Conservation (phyloP, 1,284 basidiomycete species). For the Boletellus dicymbophilus region DNA sequence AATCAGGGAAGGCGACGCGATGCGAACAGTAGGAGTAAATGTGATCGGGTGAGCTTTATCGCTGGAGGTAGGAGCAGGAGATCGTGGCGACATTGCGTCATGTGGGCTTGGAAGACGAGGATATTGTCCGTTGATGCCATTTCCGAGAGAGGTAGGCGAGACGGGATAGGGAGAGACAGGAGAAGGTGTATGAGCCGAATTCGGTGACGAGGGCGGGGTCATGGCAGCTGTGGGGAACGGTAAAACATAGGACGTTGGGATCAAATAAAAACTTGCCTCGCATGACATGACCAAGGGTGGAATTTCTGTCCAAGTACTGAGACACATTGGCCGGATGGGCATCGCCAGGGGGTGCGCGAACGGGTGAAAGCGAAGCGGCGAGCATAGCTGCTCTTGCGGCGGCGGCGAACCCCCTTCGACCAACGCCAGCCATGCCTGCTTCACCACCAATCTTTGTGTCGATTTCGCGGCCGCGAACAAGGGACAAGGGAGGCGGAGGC, state of each 20-base stretch:
- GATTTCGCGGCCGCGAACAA: constrained; percentile 17
- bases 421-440: constrained; percentile 90
- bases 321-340: constrained; percentile 46
- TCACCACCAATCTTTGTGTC: constrained; percentile 78
- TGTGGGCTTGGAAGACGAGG: constrained; percentile 24
- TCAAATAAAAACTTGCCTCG: constrained; percentile 38
- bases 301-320: constrained; percentile 53
- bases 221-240: constrained; percentile 27
- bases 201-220: constrained; percentile 49
- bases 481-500: constrained; percentile 19
- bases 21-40: constrained; percentile 25
- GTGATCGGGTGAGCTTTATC: constrained; percentile 20
- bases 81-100: constrained; percentile 14
- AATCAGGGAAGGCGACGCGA: constrained; percentile 36
- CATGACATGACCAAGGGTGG: constrained; percentile 28
- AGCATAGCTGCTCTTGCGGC: constrained; percentile 74
- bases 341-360: constrained; percentile 24
- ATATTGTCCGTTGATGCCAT: constrained; percentile 14
- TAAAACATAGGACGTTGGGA: constrained; percentile 3
- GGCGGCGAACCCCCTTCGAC: constrained; percentile 81
- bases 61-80: constrained; percentile 6
- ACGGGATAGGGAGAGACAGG: constrained; percentile 45
- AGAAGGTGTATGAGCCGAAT: constrained; percentile 45
- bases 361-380: constrained; percentile 25
- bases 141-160: constrained; percentile 34